These are phyloP conservation scores for Schrenkiella parvula DNA, from an alignment of 345 rosid species.

Conservation along the genomic window DNA sequence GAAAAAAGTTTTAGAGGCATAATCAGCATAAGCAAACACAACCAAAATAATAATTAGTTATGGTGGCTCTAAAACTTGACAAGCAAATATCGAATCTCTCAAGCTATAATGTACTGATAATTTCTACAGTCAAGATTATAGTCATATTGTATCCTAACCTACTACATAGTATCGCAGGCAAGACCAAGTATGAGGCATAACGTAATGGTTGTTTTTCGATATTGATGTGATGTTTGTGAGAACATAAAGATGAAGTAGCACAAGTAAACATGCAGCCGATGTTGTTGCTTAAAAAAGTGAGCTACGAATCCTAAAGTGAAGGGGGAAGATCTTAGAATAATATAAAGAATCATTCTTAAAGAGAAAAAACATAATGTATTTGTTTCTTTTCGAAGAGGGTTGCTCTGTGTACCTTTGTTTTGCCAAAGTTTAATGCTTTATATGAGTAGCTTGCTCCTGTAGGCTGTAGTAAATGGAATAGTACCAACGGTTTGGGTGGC, in stretches of 20 bases:
- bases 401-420: slow-evolving; percentile 28
- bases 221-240: slow-evolving; percentile 14
- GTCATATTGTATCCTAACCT: background rate
- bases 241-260: slow-evolving; percentile 27
- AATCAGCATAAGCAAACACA: slow-evolving; percentile 5
- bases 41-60: background rate
- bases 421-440: slow-evolving; percentile 34
- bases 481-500: slow-evolving; percentile 29
- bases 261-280: slow-evolving; percentile 32
- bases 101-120: background rate
- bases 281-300: slow-evolving; percentile 29
- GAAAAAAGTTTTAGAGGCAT: background rate
- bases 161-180: background rate
- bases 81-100: slow-evolving; percentile 22
- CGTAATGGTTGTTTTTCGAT: background rate
- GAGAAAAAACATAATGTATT: slow-evolving; percentile 18
- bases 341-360: slow-evolving; percentile 32
- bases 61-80: slow-evolving; percentile 11
- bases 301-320: slow-evolving; percentile 27
- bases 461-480: slow-evolving; percentile 19
- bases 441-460: slow-evolving; percentile 31
- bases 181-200: background rate
- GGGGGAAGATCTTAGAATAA: slow-evolving; percentile 30
- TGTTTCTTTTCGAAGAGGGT: slow-evolving; percentile 24
- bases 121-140: background rate